These are phyloP conservation scores for Priceomyces haplophilus DNA, from an alignment of 805 yeast species.

Conservation along the genomic window DNA sequence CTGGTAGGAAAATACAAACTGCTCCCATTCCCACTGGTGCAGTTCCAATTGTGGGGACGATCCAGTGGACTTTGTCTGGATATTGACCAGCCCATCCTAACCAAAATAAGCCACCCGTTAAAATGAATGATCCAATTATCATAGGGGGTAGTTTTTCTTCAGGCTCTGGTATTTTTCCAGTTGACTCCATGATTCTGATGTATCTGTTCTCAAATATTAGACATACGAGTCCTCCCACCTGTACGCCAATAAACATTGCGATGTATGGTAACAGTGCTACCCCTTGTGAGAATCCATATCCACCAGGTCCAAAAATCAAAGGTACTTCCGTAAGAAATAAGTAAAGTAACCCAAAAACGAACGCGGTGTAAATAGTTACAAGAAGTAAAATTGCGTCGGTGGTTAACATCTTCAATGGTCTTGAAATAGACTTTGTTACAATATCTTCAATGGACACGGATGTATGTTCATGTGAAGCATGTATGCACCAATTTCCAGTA, in stretches of 20 bases:
- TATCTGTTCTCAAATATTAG: conserved; percentile 56
- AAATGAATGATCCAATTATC: conserved; percentile 60
- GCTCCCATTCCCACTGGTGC: conserved; percentile 35
- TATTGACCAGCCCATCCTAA: conserved; percentile 79
- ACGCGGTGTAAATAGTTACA: conserved; percentile 44
- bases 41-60: conserved; percentile 45
- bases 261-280: conserved; percentile 77
- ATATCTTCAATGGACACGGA: conserved; percentile 29
- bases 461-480: conserved; percentile 64
- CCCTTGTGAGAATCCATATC: conserved; percentile 60
- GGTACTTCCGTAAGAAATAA: conserved; percentile 45
- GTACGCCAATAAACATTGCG: conserved; percentile 67
- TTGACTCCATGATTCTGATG: conserved; percentile 33
- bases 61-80: conserved; percentile 65
- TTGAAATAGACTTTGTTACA: conserved; percentile 29
- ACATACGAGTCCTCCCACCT: conserved; percentile 52
- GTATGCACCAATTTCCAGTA: conserved; percentile 81
- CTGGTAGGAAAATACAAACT: conserved; percentile 49
- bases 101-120: conserved; percentile 78
- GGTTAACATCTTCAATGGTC: conserved; percentile 40
- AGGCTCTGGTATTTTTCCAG: conserved; percentile 45
- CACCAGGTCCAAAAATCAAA: conserved; percentile 41
- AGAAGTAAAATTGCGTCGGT: conserved; percentile 43
- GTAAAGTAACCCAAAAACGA: conserved; percentile 48
- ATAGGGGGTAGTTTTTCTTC: conserved; percentile 73